These are phyloP conservation scores for Barnettozyma botsteinii DNA, from an alignment of 805 yeast genomes.

Conservation along the genomic window DNA sequence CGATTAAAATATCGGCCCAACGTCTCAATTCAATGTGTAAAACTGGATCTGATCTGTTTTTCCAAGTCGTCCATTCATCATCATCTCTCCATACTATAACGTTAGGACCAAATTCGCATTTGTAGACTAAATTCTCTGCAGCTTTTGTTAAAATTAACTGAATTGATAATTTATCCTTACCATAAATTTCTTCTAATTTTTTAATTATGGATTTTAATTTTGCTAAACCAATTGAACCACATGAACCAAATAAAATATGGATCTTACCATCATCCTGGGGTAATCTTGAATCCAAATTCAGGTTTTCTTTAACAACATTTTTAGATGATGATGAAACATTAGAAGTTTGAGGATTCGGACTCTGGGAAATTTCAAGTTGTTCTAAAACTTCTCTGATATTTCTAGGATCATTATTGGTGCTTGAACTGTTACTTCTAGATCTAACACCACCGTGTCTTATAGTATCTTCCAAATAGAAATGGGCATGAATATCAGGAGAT, in stretches of 20 bases:
- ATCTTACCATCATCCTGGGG: slow-evolving; percentile 84
- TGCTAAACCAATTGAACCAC: slow-evolving; percentile 82
- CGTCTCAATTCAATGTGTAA: slow-evolving; percentile 90
- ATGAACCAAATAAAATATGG: slow-evolving; percentile 80
- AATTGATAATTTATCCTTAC: slow-evolving; percentile 66
- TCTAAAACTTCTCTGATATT: slow-evolving; percentile 12
- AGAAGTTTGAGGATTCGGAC: neutral
- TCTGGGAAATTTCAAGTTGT: neutral
- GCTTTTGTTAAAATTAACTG: slow-evolving; percentile 82
- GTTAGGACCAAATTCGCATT: slow-evolving; percentile 46
- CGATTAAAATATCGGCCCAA: slow-evolving; percentile 92
- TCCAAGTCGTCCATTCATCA: slow-evolving; percentile 95
- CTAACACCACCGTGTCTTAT: slow-evolving; percentile 41
- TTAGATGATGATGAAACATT: slow-evolving; percentile 6
- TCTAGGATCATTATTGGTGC: slow-evolving; percentile 17
- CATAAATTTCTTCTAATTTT: slow-evolving; percentile 76
- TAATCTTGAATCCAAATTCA: slow-evolving; percentile 55
- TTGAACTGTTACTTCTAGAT: slow-evolving; percentile 27
- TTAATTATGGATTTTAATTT: slow-evolving; percentile 75
- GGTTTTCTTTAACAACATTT: slow-evolving; percentile 25
- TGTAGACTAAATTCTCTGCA: slow-evolving; percentile 72
- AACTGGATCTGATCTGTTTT: slow-evolving; percentile 79
- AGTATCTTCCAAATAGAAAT: slow-evolving; percentile 65
- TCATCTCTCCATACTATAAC: slow-evolving; percentile 88
- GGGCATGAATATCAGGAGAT: slow-evolving; percentile 71